Percentiles rank a stretch among this genome's conserved stretches.
phyloP scores from a whole-genome alignment of 495 filamentous ascomycete species.

The Hyaloscypha hepaticicola region DNA sequence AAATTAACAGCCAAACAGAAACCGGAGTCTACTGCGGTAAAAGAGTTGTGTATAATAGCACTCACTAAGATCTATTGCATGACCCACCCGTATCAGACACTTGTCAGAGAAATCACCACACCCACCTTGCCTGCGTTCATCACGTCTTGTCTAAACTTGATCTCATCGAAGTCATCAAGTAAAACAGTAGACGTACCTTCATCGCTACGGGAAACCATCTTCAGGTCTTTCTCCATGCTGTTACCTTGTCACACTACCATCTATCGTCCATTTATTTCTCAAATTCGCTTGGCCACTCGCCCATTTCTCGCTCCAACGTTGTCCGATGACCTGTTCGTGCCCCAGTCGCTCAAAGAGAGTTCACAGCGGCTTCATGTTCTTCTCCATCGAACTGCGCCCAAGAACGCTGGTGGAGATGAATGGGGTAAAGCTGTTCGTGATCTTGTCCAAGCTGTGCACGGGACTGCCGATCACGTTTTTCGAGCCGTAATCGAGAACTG shows the following conservation, averaged over 20 bases:
- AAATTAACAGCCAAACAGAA: conserved; percentile 48
- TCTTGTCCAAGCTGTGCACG: conserved; percentile 59
- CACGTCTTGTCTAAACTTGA: conserved; percentile 66
- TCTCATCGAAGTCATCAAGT: conserved; percentile 45
- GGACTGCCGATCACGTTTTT: conserved; percentile 71
- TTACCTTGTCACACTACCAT: conserved; percentile 76
- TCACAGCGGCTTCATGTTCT: conserved; percentile 62
- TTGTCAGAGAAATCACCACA: conserved; percentile 85
- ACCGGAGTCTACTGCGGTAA: conserved; percentile 67
- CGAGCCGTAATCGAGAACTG: conserved; percentile 75
- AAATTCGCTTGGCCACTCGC: conserved; percentile 60
- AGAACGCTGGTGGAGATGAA: conserved; percentile 67
- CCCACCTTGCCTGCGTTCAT: conserved; percentile 75
- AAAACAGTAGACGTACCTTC: conserved; percentile 38
- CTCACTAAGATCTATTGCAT: conserved; percentile 79
- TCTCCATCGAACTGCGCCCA: conserved; percentile 72
- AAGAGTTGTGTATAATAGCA: conserved; percentile 70
- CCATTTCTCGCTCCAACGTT: conserved; percentile 57
- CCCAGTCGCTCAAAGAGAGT: conserved; percentile 48
- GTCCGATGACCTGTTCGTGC: conserved; percentile 42
- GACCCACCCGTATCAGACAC: conserved; percentile 74
- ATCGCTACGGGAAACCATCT: conserved; percentile 59
- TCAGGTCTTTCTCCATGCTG: conserved; percentile 62
- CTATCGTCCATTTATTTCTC: conserved; percentile 68
- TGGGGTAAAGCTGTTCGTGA: conserved; percentile 65